These are phyloP conservation scores for Hyparrhenia diplandra DNA, from an alignment of 176 grass and related monocot species.

Conservation along the genomic window DNA sequence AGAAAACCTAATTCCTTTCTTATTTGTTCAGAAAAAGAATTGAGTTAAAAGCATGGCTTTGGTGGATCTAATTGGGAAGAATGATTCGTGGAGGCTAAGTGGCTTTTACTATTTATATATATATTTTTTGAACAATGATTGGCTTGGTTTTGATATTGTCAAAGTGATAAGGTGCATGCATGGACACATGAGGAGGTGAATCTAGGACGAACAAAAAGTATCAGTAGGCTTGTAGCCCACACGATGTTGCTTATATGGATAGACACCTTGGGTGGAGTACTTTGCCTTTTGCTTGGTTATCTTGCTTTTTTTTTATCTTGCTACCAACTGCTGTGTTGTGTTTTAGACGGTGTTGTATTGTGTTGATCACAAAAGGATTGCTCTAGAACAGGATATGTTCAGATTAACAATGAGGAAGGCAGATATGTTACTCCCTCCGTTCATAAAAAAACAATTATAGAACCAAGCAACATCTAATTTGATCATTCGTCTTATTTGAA, in stretches of 20 bases:
- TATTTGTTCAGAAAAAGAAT: background rate
- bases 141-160: background rate
- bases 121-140: constrained; percentile 11
- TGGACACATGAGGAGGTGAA: background rate
- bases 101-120: background rate
- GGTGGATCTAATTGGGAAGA: background rate
- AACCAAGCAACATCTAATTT: no score
- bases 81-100: background rate
- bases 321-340: no score
- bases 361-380: no score
- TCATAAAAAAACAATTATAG: no score
- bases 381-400: background rate
- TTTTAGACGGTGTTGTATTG: background rate
- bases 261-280: background rate
- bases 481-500: no score
- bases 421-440: no score
- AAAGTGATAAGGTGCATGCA: background rate
- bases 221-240: background rate
- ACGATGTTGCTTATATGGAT: background rate
- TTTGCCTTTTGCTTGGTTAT: background rate
- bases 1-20: background rate
- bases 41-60: background rate
- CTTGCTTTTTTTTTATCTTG: no score
- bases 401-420: no score
- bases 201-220: background rate